Evolutionary conservation across 768 basidiomycete species (phyloP), one percentile per base, ranked within the genome.

Genomic region (Leucocoprinus birnbaumii): DNA sequence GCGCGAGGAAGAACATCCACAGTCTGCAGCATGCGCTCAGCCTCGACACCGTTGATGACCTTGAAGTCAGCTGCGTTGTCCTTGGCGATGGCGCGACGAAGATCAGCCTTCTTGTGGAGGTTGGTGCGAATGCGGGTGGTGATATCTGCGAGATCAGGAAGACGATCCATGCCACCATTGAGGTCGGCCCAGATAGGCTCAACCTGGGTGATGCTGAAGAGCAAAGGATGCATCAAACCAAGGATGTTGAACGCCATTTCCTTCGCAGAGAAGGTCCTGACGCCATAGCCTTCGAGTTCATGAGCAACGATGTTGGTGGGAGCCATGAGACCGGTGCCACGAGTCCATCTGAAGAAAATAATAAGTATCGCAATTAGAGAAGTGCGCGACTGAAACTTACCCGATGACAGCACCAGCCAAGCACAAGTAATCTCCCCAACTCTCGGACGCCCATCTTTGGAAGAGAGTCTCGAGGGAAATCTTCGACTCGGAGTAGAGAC

Each of bases 231-330:
- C 96, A 99, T 98, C 48, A 99, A 81, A 57, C 97, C 96, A 52
- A 99, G 87, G 64, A 99, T 94, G 73, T 99, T 99, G 85, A 99
- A 99, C 0, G 97, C 95, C 97, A 98, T 99, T 74, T 99, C 97
- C 76, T 98, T 98, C 25, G 97, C 90, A 0, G 96, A 98, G 84
- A 98, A 99, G 1, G 97, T 99, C 61, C 97, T 85, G 56, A 97
- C 92, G 58, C 97, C 97, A 59, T 89, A 82, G 56, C 85, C 80
- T 74, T 99, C 97, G 41, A 99, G 80, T 51, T 94, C 93, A 55
- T 95, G 91, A 24, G 97, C 94, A 50, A 98, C 88, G 41, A 89
- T 91, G 74, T 95, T 95, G 42, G 93, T 95, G 3, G 94, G 89
- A 55, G 83, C 87, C 97, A 99, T 98, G 48, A 99, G 75, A 55